Base-by-base conservation (phyloP, 2,329 filamentous ascomycete genomes). In the Pseudogymnoascus sp. region DNA sequence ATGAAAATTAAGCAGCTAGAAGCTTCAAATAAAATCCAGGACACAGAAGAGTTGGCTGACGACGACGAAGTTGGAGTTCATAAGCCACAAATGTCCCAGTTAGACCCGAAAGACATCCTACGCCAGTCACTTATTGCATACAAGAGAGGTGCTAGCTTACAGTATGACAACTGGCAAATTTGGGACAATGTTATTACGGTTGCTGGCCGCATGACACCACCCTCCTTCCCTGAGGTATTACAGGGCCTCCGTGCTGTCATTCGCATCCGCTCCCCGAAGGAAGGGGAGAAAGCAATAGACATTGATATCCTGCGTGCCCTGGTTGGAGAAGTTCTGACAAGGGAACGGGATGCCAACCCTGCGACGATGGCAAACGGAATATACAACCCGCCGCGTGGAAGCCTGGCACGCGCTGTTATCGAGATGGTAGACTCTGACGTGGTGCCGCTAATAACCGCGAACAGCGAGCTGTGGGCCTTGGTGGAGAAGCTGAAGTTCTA, bases 141-240 rank as follows among this genome's bases (percentile, higher is more conserved):
- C 75, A 95, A 96, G 73, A 89, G 90, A 66, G 95, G 93, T 8
- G 91, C 93, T 0, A 83, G 84, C 4, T 84, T 96, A 24, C 91
- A 96, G 60, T 84, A 91, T 74, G 88, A 92, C 69, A 93, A 93
- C 77, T 90, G 89, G 83, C 87, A 91, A 69, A 97, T 99, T 74
- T 98, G 93, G 93, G 91, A 96, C 73, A 99, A 99, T 70, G 89
- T 98, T 14, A 84, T 99, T 63, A 95, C 92, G 0, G 87, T 98
- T 22, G 89, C 90, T 0, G 85, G 90, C 0, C 89, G 91, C 1
- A 83, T 95, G 28, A 82, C 81, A 0, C 93, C 93, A 1, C 88
- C 90, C 0, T 85, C 89, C 0, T 87, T 91, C 71, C 75, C 80
- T 0, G 91, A 97, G 66, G 84, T 96, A 60, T 78, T 96, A 33